Conservation (phyloP, 2,329 filamentous ascomycete genomes). For the Botrytis tulipae region DNA sequence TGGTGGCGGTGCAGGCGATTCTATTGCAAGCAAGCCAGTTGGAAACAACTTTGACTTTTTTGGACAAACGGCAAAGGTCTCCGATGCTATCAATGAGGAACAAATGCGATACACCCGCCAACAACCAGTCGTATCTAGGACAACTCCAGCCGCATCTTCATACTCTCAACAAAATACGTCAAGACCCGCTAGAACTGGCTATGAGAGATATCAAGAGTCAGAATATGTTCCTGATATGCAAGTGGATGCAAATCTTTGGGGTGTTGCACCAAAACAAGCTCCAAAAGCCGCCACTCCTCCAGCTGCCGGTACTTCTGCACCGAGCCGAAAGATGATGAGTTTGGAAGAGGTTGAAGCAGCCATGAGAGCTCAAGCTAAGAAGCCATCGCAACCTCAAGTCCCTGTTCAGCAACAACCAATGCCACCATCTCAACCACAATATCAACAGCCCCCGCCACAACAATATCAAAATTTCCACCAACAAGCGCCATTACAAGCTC, state of each 20-base stretch:
- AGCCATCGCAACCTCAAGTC: constrained; percentile 42
- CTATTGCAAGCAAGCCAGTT: constrained; percentile 50
- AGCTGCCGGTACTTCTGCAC: constrained; percentile 37
- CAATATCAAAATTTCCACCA: constrained; percentile 30
- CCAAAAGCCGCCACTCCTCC: constrained; percentile 30
- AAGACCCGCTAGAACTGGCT: constrained; percentile 74
- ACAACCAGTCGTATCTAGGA: constrained; percentile 55
- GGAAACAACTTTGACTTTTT: constrained; percentile 98
- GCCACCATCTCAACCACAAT: constrained; percentile 24
- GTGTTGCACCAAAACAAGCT: constrained; percentile 59
- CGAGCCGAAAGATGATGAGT: constrained; percentile 79
- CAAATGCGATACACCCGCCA: constrained; percentile 80
- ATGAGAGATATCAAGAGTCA: constrained; percentile 85
- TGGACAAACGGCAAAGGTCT: constrained; percentile 83
- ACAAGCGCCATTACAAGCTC: constrained; percentile 29
- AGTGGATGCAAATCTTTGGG: constrained; percentile 92
- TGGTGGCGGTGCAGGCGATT: constrained; percentile 51
- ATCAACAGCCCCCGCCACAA: constrained; percentile 30
- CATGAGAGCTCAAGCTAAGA: constrained; percentile 71
- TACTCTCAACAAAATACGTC: constrained; percentile 43
- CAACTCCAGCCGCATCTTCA: constrained; percentile 42
- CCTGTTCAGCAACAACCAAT: constrained; percentile 27
- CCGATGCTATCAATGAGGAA: constrained; percentile 85
- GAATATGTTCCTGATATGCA: constrained; percentile 86
- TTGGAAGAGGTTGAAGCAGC: constrained; percentile 95